A percentile compares a stretch with the other conserved stretches of the same genome.
Evolutionary conservation across 306 rosid genomes (phyloP).

Genomic region (Erythrophleum fordii): DNA sequence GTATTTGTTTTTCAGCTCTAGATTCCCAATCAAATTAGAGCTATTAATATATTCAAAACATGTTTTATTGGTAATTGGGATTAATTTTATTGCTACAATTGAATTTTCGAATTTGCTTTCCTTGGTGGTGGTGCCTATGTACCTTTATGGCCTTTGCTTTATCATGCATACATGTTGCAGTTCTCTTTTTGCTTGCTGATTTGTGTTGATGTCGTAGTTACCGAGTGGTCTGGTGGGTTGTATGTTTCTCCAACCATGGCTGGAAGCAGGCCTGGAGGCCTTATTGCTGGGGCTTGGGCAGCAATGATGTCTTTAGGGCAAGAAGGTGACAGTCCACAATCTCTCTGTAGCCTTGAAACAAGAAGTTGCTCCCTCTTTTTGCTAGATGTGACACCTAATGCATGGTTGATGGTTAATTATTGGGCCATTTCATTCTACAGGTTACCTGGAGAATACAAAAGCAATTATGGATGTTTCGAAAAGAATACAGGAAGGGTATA

Average conservation of each 20-base stretch:
- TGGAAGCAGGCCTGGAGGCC: slow-evolving; percentile 96
- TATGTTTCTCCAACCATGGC: slow-evolving; percentile 96
- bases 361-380: slow-evolving; percentile 27
- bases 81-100: too few species aligned
- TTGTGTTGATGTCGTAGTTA: slow-evolving; percentile 59
- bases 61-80: slow-evolving; percentile 22
- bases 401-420: slow-evolving; percentile 31
- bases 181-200: slow-evolving; percentile 25
- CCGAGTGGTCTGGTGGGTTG: slow-evolving; percentile 98
- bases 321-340: slow-evolving; percentile 58
- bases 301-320: slow-evolving; percentile 92
- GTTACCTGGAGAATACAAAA: slow-evolving; percentile 85
- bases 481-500: slow-evolving; percentile 76
- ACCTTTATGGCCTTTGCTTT: slow-evolving; percentile 14
- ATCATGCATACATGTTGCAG: slow-evolving; percentile 33
- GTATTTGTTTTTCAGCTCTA: slow-evolving; percentile 11
- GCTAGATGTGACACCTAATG: slow-evolving; percentile 25
- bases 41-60: slow-evolving; percentile 20
- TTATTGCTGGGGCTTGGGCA: slow-evolving; percentile 98
- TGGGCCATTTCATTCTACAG: slow-evolving; percentile 49
- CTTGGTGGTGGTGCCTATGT: slow-evolving; percentile 8
- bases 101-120: background rate
- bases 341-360: slow-evolving; percentile 20
- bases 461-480: slow-evolving; percentile 81
- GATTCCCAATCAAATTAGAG: background rate